Conservation (phyloP, 768 basidiomycete genomes). For the Russula abietina region DNA sequence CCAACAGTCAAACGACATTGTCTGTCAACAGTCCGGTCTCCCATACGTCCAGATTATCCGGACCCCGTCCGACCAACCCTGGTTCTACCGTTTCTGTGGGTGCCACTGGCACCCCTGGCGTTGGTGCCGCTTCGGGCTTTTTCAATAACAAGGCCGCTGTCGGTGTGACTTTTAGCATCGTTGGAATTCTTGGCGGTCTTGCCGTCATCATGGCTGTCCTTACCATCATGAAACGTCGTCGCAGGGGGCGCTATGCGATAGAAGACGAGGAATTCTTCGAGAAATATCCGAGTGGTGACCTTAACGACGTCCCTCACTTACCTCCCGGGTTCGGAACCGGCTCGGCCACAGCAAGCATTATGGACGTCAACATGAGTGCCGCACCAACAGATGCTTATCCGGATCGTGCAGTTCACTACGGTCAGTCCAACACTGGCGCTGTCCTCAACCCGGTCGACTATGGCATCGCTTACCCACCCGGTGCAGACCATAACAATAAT, state of each 20-base stretch:
- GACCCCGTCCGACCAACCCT: background rate
- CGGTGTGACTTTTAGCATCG: conserved; percentile 28
- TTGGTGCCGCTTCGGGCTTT: conserved; percentile 4
- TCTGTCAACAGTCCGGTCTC: background rate
- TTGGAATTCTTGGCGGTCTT: conserved; percentile 24
- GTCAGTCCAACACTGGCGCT: background rate
- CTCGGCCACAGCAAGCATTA: background rate
- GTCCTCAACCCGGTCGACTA: conserved; percentile 12
- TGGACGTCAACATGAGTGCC: background rate
- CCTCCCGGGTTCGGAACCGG: conserved; percentile 7
- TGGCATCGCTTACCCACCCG: conserved; percentile 19
- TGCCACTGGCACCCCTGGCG: background rate
- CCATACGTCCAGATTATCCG: background rate
- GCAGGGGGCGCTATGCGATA: background rate
- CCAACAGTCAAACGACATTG: background rate
- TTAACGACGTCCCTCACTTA: background rate
- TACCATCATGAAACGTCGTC: background rate
- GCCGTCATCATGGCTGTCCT: background rate
- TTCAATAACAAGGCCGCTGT: conserved; percentile 20
- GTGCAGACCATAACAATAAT: background rate
- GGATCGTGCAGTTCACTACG: conserved; percentile 21
- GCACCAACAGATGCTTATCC: conserved; percentile 20
- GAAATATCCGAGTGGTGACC: conserved; percentile 5
- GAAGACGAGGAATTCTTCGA: conserved; percentile 16
- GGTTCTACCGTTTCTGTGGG: background rate